Base-by-base conservation (phyloP, 371 early-diverging fungal genomes). In the Mycotypha africana region DNA sequence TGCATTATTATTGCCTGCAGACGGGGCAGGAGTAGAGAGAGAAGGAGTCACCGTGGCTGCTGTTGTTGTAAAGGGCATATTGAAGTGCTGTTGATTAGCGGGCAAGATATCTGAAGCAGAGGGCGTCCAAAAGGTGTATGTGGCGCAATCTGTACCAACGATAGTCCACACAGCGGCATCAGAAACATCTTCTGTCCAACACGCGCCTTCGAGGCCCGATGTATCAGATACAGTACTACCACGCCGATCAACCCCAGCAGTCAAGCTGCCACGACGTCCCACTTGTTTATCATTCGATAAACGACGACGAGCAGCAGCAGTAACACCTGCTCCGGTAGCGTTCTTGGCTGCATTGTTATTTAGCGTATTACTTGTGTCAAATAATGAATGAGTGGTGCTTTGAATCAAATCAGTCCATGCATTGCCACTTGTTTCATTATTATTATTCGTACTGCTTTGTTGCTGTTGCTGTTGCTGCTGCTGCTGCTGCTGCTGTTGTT, bases 141-240 rank as follows among this genome's bases (percentile, higher is more conserved):
- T 14, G 4, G 9, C 34, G 15, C 34, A 11, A 52, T 50, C 81
- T 4, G 90, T 88, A 24, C 89, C 88, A 14, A 92, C 91, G 52
- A 92, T 82, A 3, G 92, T 92, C 92, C 92, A 92, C 0, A 92
- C 88, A 1, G 90, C 85, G 11, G 81, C 76, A 68, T 92, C 92
- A 1, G 86, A 81, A 5, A 91, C 88, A 63, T 91, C 90, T 59
- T 88, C 87, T 14, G 72, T 70, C 90, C 90, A 89, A 36, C 72
- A 67, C 2, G 78, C 66, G 20, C 76, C 72, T 23, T 67, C 73
- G 2, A 51, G 33, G 33, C 52, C 55, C 28, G 52, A 56, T 35
- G 45, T 26, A 25, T 55, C 55, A 17, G 43, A 25, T 1, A 35
- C n/a, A 19, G 38, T 21, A 32, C 47, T 53, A 3, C 53, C 47